Conservation (phyloP, 2,329 filamentous ascomycete species). For the Gremmenia infestans region DNA sequence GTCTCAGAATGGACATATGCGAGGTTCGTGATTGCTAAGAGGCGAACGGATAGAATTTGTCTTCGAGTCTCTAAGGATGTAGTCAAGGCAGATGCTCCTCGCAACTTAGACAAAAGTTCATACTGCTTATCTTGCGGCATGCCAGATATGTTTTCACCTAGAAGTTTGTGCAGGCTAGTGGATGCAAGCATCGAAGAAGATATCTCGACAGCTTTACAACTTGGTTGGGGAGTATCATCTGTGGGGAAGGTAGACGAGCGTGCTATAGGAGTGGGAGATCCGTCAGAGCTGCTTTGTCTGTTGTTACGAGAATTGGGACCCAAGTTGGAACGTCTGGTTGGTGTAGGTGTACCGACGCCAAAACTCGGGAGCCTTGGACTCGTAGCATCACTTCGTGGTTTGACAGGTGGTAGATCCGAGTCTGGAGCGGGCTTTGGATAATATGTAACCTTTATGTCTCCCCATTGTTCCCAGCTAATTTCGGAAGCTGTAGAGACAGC, state of each 20-base stretch:
- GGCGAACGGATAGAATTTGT: slow-evolving; percentile 71
- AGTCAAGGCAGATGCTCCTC: slow-evolving; percentile 75
- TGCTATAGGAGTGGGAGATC: slow-evolving; percentile 30
- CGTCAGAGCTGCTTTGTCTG: slow-evolving; percentile 32
- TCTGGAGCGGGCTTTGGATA: slow-evolving; percentile 46
- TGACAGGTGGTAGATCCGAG: slow-evolving; percentile 12
- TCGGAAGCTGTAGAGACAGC: slow-evolving; percentile 27
- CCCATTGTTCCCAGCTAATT: slow-evolving; percentile 69
- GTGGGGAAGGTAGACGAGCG: slow-evolving; percentile 19
- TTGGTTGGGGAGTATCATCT: slow-evolving; percentile 25
- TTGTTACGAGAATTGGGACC: slow-evolving; percentile 29
- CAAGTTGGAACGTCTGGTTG: slow-evolving; percentile 30
- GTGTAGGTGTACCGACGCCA: slow-evolving; percentile 22
- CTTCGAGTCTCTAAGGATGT: slow-evolving; percentile 62
- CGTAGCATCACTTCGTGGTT: neutral
- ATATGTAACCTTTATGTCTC: slow-evolving; percentile 74
- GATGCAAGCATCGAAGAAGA: slow-evolving; percentile 49
- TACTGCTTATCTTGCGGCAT: slow-evolving; percentile 72
- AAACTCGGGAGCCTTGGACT: neutral
- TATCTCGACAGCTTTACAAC: slow-evolving; percentile 39
- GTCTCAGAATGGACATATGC: slow-evolving; percentile 82
- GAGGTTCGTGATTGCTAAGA: slow-evolving; percentile 85
- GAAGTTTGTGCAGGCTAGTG: slow-evolving; percentile 50
- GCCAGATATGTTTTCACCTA: slow-evolving; percentile 52
- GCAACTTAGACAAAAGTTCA: slow-evolving; percentile 77